phyloP scores from a whole-genome alignment of 768 basidiomycete species.

The Polyporus arcularius region DNA sequence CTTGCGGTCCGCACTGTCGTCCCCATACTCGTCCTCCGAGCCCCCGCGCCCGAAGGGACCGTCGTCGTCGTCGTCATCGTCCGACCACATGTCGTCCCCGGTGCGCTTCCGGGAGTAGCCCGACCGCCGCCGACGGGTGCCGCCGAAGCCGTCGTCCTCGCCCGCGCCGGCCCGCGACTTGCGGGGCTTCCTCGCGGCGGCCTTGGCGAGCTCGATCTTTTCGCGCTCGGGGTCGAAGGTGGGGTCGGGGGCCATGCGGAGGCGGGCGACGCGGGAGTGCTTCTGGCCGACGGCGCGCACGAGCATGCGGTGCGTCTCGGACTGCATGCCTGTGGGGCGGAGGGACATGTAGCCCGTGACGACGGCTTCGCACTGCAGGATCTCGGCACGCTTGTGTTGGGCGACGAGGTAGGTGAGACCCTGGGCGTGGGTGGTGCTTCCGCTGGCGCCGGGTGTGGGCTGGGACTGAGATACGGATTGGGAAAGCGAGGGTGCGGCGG shows the following conservation, averaged over 20 bases:
- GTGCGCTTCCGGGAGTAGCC: conserved; percentile 39
- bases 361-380: conserved; percentile 84
- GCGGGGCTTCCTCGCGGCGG: conserved; percentile 64
- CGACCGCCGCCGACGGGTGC: conserved; percentile 48
- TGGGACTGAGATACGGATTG: conserved; percentile 35
- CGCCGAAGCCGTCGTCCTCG: conserved; percentile 47
- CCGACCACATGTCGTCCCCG: conserved; percentile 58
- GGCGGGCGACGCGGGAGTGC: conserved; percentile 77
- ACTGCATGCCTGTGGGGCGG: conserved; percentile 88
- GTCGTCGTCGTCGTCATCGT: conserved; percentile 65
- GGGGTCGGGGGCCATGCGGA: conserved; percentile 80
- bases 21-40: conserved; percentile 50
- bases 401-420: conserved; percentile 89
- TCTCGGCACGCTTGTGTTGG: conserved; percentile 82
- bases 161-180: conserved; percentile 54
- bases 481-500: conserved; percentile 32
- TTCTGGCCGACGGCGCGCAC: conserved; percentile 85
- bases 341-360: conserved; percentile 83
- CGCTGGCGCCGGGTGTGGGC: conserved; percentile 28
- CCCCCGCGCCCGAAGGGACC: conserved; percentile 28
- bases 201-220: conserved; percentile 65
- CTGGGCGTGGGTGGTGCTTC: conserved; percentile 49
- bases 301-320: conserved; percentile 85
- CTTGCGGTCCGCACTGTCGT: conserved; percentile 46
- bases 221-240: conserved; percentile 75